Base-by-base conservation (phyloP, 371 early-diverging fungal species). In the Sporodiniella umbellata region DNA sequence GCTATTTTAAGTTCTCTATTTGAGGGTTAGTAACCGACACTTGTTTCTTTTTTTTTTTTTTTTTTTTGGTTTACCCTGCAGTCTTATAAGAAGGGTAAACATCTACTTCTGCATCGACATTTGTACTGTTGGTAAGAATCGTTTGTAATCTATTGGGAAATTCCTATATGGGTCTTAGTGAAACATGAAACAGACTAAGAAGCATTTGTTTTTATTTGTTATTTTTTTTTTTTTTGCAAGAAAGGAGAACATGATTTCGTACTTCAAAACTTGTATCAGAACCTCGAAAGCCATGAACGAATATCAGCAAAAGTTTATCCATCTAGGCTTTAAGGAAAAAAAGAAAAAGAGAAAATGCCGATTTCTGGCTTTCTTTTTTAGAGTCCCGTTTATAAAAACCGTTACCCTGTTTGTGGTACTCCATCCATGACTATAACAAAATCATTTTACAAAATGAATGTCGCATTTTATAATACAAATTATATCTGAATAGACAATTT, bases 71-170 rank as follows among this genome's bases (percentile, higher is more conserved):
- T 35, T 70, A 76, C 77, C 84, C 84, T 37, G 75, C 66, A 28
- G 84, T 84, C 50, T 80, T 76, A 51, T 81, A 84, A 15, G 72
- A 71, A 8, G 84, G 84, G 55, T 78, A 84, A 8, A 79, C 65
- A 6, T 78, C 49, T 8, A 80, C 64, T 33, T 73, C 68, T 8
- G 80, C 77, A 48, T 81, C 77, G 3, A 62, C 59, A 37, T 62
- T 58, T 0, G 66, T 48, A 4, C 70, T 64, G 42, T 74, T 76
- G 3, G 72, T 74, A 15, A 81, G 48, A 15, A 71, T 68, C 25
- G 84, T 70, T 55, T 68, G 78, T 40, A 84, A 48, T 48, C 79
- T 60, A 40, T 69, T 74, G 5, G 84, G 84, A 53, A 80, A 84
- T 43, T 80, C 84, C 70, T 81, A 60, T 3, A 44, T n/a, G n/a